Percentiles rank a stretch among this genome's conserved stretches.
Evolutionary conservation across 805 yeast species (phyloP).

Genomic region (Ogataea wickerhamii): DNA sequence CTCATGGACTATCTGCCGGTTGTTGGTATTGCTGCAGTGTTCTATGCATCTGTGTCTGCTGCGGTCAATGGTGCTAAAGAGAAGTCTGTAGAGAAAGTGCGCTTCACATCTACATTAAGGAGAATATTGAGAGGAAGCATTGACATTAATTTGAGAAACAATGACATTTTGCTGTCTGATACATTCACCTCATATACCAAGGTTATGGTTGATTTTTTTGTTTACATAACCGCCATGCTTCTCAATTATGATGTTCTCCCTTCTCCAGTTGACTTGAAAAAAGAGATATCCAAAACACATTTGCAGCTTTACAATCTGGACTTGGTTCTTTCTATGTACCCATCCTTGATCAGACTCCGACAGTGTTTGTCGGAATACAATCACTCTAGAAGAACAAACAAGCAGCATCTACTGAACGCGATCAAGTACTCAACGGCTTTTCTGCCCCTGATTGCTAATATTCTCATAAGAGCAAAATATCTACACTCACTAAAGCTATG

Average conservation of each 20-base stretch:
- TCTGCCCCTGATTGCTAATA: conserved; percentile 45
- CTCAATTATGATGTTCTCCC: conserved; percentile 37
- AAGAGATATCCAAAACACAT: conserved; percentile 31
- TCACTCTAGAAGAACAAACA: conserved; percentile 41
- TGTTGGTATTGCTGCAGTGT: conserved; percentile 27
- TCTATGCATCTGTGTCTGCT: conserved; percentile 31
- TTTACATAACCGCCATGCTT: conserved; percentile 48
- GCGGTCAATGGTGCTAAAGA: conserved; percentile 17
- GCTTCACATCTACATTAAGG: conserved; percentile 47
- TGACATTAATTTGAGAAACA: conserved; percentile 57
- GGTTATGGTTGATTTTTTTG: conserved; percentile 67
- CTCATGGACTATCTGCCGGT: conserved; percentile 37
- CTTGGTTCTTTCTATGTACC: conserved; percentile 40
- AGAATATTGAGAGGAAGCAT: conserved; percentile 59
- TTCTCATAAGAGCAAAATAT: conserved; percentile 28
- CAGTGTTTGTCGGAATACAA: conserved; percentile 78
- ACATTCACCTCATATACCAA: conserved; percentile 77
- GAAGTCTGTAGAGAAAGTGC: conserved; percentile 33
- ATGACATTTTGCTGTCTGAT: conserved; percentile 82
- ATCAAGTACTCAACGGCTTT: conserved; percentile 67
- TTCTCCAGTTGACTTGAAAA: conserved; percentile 14
- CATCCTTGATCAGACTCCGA: conserved; percentile 69
- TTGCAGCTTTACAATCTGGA: conserved; percentile 29
- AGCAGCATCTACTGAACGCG: conserved; percentile 63
- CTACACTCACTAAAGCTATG: conserved; percentile 35